Conservation (phyloP, 768 basidiomycete species). For the Xerocomus spinulosus region DNA sequence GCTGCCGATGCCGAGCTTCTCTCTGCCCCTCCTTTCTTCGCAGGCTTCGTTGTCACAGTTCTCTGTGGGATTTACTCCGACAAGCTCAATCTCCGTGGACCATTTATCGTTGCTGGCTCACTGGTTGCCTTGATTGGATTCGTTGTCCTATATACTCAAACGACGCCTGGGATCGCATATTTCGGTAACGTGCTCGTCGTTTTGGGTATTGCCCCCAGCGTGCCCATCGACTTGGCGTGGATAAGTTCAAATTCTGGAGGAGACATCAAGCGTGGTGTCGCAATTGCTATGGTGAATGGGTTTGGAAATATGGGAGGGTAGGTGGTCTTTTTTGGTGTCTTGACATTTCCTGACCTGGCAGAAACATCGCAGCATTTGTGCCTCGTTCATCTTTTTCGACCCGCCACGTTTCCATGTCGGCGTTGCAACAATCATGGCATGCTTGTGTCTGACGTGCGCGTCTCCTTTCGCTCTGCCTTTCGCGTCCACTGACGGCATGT, state of each 20-base stretch:
- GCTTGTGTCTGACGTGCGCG: conserved; percentile 23
- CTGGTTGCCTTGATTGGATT: conserved; percentile 44
- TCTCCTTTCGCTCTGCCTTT: conserved; percentile 1
- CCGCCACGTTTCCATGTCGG: conserved; percentile 35
- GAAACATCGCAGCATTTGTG: conserved; percentile 30
- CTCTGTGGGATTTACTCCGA: conserved; percentile 39
- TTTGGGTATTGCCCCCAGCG: conserved; percentile 44
- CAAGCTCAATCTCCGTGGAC: conserved; percentile 39
- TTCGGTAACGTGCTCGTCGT: conserved; percentile 44
- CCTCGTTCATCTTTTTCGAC: conserved; percentile 39
- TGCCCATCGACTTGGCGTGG: conserved; percentile 48
- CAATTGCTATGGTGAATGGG: conserved; percentile 49
- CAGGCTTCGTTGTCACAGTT: conserved; percentile 39
- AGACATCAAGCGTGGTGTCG: conserved; percentile 45
- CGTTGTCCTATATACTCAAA: conserved; percentile 38
- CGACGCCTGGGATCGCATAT: conserved; percentile 27
- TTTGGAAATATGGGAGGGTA: conserved; percentile 54
- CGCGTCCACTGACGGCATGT: conserved; percentile 26
- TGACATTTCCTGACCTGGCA: not conserved
- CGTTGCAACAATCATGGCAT: conserved; percentile 26
- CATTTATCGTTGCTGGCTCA: conserved; percentile 41
- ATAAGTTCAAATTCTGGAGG: conserved; percentile 51
- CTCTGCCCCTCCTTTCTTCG: conserved; percentile 44
- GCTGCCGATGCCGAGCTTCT: conserved; percentile 45
- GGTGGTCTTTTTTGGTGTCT: conserved; percentile 20